These are phyloP conservation scores for Phytophthora aleatoria DNA, from an alignment of 352 stramenopile genomes.

Conservation along the genomic window DNA sequence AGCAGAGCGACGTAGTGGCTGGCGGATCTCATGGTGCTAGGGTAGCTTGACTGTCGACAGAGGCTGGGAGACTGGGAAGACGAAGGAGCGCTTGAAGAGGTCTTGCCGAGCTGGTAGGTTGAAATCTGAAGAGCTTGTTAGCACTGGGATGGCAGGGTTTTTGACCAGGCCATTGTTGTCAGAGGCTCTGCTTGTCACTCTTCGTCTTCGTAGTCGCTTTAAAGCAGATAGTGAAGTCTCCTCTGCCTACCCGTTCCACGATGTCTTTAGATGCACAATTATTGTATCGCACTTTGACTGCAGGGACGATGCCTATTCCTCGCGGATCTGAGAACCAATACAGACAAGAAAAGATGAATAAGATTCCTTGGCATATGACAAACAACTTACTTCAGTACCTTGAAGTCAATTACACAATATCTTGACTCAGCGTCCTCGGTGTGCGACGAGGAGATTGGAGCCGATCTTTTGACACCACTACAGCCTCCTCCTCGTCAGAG, in stretches of 20 bases:
- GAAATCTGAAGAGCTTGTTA: conserved; percentile 2
- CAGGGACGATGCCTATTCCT: neutral
- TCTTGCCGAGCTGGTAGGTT: conserved; percentile 5
- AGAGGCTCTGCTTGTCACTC: too few relatives aligned
- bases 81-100: neutral
- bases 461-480: conserved; percentile 4
- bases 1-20: conserved; percentile 26
- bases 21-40: conserved; percentile 25
- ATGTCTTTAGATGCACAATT: neutral
- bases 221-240: neutral
- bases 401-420: neutral
- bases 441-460: conserved; percentile 17
- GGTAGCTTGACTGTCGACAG: neutral
- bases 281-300: neutral
- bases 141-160: neutral
- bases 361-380: neutral
- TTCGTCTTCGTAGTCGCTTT: conserved; percentile 1
- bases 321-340: neutral
- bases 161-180: too few relatives aligned
- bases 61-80: neutral
- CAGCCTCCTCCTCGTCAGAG: conserved; percentile 6
- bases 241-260: neutral
- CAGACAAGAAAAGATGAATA: conserved; percentile 1
- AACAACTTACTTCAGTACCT: too few relatives aligned
- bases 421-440: conserved; percentile 12